Evolutionary conservation across 2,329 filamentous ascomycete genomes (phyloP), one percentile per base, ranked within the genome.

Genomic region (Alternaria sp.): DNA sequence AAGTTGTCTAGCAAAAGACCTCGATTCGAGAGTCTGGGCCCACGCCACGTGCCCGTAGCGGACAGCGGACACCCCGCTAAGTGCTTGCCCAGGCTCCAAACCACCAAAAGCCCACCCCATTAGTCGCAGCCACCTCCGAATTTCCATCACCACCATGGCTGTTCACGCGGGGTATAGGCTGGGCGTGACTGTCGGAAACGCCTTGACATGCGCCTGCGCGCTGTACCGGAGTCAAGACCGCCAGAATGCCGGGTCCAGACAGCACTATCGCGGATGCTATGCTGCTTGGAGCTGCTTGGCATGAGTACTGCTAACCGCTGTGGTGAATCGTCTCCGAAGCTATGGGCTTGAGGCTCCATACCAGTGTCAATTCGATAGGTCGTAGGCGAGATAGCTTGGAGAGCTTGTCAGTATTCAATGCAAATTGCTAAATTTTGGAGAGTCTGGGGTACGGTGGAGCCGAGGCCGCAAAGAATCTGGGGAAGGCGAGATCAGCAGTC

Each of bases 401-500:
- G 28, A 46, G 40, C 15, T 32, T 51, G 19, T 57, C 36, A 47
- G 43, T 45, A n/a, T 55, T n/a, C 43, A 59, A 53, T 61, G 25
- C 10, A 40, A 43, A 54, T 28, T 40, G 26, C 21, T 50, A 54
- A 58, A 15, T 21, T 28, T 44, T 56, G 57, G 40, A 6, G 57
- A 55, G 60, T 67, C 63, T 56, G 63, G 65, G 57, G 65, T 61
- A 67, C 30, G 40, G 63, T 59, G 65, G 55, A 67, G 61, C 43
- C 45, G 57, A 61, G 6, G 61, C 26, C 19, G 32, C 36, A 50
- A 30, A 6, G 23, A 59, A 59, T 66, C 60, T 63, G 63, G 65
- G 65, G 63, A 66, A 66, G 36, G 50, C 46, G 63, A 63, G 54
- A 19, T 26, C 49, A 25, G 45, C n/a, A 57, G 32, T 49, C 60